These are phyloP conservation scores for Andrographis paniculata DNA, from an alignment of 305 asterid species.

Conservation along the genomic window DNA sequence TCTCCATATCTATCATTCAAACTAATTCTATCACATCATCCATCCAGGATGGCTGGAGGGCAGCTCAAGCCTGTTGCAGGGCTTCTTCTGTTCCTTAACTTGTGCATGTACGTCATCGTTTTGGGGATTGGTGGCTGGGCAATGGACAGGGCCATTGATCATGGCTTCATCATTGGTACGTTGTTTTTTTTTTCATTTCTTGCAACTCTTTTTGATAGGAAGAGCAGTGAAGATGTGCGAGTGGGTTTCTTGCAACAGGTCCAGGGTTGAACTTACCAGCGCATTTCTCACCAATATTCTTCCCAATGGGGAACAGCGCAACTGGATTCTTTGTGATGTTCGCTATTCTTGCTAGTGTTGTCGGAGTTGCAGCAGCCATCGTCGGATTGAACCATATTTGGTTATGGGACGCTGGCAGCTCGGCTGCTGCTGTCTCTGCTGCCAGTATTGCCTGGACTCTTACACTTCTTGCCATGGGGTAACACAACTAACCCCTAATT, in stretches of 20 bases:
- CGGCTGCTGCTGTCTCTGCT: slow-evolving; percentile 56
- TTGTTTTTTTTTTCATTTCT: too few relatives aligned
- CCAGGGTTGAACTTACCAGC: slow-evolving; percentile 62
- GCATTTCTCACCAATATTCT: slow-evolving; percentile 79
- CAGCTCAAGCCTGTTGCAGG: slow-evolving; percentile 47
- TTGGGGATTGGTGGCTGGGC: slow-evolving; percentile 86
- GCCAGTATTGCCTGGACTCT: slow-evolving; percentile 80
- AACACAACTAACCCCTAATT: neutral
- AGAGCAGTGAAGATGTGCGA: too few relatives aligned
- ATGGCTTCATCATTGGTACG: slow-evolving; percentile 77
- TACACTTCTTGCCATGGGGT: slow-evolving; percentile 94
- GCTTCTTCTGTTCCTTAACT: slow-evolving; percentile 64
- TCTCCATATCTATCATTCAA: neutral
- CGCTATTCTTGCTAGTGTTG: slow-evolving; percentile 16
- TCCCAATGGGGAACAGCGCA: slow-evolving; percentile 92
- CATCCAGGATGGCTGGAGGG: neutral
- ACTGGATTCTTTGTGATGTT: slow-evolving; percentile 84
- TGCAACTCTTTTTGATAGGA: too few relatives aligned
- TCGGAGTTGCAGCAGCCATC: slow-evolving; percentile 64
- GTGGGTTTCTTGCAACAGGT: slow-evolving; percentile 29
- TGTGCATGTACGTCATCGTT: slow-evolving; percentile 70
- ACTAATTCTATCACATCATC: neutral
- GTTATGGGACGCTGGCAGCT: slow-evolving; percentile 50
- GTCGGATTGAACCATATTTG: slow-evolving; percentile 62
- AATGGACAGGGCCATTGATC: slow-evolving; percentile 67